Conservation (phyloP, 371 early-diverging fungal genomes). For the Blakeslea trispora region DNA sequence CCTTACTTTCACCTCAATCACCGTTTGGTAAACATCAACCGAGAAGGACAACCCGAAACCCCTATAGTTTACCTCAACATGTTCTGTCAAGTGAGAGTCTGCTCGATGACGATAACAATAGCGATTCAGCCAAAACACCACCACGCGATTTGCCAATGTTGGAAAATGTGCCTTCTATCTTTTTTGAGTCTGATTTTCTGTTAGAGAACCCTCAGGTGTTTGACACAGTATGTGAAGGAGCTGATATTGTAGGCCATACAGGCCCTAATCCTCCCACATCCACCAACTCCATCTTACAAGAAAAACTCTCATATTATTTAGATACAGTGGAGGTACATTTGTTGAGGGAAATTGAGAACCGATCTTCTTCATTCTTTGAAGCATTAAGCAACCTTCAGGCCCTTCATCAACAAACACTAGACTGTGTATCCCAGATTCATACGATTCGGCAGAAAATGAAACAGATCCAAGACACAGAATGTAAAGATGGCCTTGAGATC, state of each 20-base stretch:
- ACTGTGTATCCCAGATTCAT: constrained; percentile 84
- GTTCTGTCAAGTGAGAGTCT: constrained; percentile 50
- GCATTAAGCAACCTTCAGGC: constrained; percentile 90
- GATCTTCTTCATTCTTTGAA: constrained; percentile 91
- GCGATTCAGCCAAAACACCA: constrained; percentile 22
- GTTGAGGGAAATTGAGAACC: constrained; percentile 84
- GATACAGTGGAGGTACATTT: constrained; percentile 93
- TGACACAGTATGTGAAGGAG: constrained; percentile 75
- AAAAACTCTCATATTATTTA: constrained; percentile 84
- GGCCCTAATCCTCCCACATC: constrained; percentile 54
- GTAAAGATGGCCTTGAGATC: constrained; percentile 78
- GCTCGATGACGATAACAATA: constrained; percentile 34
- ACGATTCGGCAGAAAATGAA: constrained; percentile 71
- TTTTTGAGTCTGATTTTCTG: constrained; percentile 81
- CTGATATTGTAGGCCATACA: constrained; percentile 46
- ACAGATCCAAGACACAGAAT: constrained; percentile 64
- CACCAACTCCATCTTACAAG: constrained; percentile 77
- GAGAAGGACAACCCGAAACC: constrained; percentile 54
- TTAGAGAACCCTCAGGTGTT: constrained; percentile 88
- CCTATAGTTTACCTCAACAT: constrained; percentile 59
- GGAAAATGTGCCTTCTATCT: constrained; percentile 83
- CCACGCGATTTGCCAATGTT: constrained; percentile 64
- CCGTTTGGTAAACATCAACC: constrained; percentile 15
- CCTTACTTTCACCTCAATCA: background rate
- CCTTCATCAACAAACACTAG: constrained; percentile 84